These are phyloP conservation scores for Mycena chlorophos DNA, from an alignment of 768 basidiomycete genomes.

Conservation along the genomic window DNA sequence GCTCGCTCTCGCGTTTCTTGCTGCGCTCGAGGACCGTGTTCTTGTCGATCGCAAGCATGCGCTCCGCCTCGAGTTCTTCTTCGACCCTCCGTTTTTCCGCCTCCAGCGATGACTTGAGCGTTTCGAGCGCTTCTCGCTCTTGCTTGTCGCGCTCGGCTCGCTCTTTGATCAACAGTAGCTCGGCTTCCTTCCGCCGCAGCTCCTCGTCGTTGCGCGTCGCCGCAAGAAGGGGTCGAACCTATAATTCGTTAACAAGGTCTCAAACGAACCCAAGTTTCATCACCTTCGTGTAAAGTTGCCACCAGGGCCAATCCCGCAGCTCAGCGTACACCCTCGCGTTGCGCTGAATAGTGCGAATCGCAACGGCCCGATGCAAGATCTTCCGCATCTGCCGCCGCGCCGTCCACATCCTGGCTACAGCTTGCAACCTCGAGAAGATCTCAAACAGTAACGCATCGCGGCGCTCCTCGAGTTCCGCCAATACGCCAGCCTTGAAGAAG, in stretches of 20 bases:
- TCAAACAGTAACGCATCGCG: slow-evolving; percentile 86
- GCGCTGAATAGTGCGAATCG: slow-evolving; percentile 88
- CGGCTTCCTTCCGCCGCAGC: slow-evolving; percentile 81
- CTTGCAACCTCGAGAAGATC: slow-evolving; percentile 86
- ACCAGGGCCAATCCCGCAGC: slow-evolving; percentile 97
- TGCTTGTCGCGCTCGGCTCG: slow-evolving; percentile 83
- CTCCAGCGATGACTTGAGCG: slow-evolving; percentile 79
- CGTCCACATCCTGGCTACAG: slow-evolving; percentile 80
- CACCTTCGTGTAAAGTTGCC: slow-evolving; percentile 95
- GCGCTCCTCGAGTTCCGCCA: slow-evolving; percentile 94
- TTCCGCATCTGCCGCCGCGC: slow-evolving; percentile 92
- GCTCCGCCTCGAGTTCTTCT: slow-evolving; percentile 80
- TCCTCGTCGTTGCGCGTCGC: slow-evolving; percentile 94
- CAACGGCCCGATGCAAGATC: slow-evolving; percentile 87
- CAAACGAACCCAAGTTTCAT: neutral
- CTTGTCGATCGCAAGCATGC: slow-evolving; percentile 77
- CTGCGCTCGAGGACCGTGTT: slow-evolving; percentile 78
- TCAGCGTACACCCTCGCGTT: slow-evolving; percentile 92
- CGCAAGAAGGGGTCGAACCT: slow-evolving; percentile 90
- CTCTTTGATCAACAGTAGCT: slow-evolving; percentile 77
- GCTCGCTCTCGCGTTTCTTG: slow-evolving; percentile 79
- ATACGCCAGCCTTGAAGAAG: slow-evolving; percentile 97
- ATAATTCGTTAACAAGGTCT: slow-evolving; percentile 12
- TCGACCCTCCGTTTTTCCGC: slow-evolving; percentile 82
- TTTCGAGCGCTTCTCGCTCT: slow-evolving; percentile 78